These are phyloP conservation scores for Stephania yunnanensis DNA, from an alignment of 164 flowering plant species.

Conservation along the genomic window DNA sequence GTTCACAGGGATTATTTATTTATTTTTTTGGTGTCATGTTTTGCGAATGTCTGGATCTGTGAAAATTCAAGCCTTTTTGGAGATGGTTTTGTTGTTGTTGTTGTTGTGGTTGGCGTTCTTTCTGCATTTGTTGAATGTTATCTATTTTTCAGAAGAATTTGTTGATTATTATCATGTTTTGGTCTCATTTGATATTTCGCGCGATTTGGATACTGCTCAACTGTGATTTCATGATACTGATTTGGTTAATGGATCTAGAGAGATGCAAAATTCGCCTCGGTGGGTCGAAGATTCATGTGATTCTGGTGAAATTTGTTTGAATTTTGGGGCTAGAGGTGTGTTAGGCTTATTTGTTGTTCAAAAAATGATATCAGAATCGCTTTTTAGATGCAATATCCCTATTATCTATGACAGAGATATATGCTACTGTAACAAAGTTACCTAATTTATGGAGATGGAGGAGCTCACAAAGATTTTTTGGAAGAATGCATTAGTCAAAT, in stretches of 20 bases:
- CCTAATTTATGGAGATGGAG: background rate
- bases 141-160: background rate
- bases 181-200: background rate
- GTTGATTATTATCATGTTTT: background rate
- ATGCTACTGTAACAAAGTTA: background rate
- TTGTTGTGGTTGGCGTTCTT: background rate
- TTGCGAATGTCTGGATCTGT: constrained; percentile 4
- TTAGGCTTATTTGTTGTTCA: background rate
- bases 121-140: background rate
- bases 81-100: background rate
- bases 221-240: background rate
- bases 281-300: background rate
- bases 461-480: background rate
- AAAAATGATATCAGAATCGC: background rate
- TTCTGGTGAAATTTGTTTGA: background rate
- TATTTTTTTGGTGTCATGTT: background rate
- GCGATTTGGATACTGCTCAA: background rate
- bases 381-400: background rate
- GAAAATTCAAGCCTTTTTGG: background rate
- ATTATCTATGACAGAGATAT: background rate
- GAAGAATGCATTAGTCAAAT: background rate
- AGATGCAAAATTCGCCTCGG: background rate
- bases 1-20: background rate
- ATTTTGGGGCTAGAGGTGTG: background rate
- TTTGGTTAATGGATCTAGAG: background rate